Base-by-base conservation (phyloP, 352 stramenopile genomes). In the Pythium utonaiense region DNA sequence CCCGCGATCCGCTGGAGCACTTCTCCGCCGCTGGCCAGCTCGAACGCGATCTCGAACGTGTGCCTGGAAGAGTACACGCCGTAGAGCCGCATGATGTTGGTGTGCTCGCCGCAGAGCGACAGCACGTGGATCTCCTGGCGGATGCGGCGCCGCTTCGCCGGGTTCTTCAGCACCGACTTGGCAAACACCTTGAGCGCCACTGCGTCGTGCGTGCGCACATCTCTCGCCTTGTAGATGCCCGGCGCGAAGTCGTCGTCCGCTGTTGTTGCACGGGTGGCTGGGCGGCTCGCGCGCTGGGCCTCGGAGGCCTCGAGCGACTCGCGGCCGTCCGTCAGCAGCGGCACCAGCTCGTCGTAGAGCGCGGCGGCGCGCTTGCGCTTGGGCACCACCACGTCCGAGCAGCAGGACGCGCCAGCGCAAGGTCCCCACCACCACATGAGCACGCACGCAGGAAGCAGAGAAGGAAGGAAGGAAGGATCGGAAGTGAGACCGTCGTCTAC, bases 11-110 rank as follows among this genome's bases (percentile, higher is more conserved):
- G 73, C 9, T 65, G 55, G 55, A 91, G 63, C 19, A 90, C 82
- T 24, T 89, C 63, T 19, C 85, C 82, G 21, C 85, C 79, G 49
- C 73, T 61, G 6, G 82, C 80, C 48, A 94, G 59, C 57, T 94
- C 82, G 41, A 94, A 94, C 38, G 77, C 80, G 55, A 94, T 76
- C 62, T 91, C 80, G 13, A 91, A 68, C 8, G 75, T 86, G 24
- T 60, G 33, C 3, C 64, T 48, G 1, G 74, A 71, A 14, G 78
- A 64, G 54, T 80, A 80, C 24, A 88, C 78, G 51, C 75, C 80
- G 57, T 89, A 74, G 53, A 94, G 71, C 22, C 65, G 78, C 48
- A 94, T 72, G 49, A 94, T 61, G 52, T 91, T 83, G 24, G 69
- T 65, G 53, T 94, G 82, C 6, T 71, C 65, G 36, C 67, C 59